phyloP scores from a whole-genome alignment of 2,329 filamentous ascomycete species.

The Alternaria gansuensis region DNA sequence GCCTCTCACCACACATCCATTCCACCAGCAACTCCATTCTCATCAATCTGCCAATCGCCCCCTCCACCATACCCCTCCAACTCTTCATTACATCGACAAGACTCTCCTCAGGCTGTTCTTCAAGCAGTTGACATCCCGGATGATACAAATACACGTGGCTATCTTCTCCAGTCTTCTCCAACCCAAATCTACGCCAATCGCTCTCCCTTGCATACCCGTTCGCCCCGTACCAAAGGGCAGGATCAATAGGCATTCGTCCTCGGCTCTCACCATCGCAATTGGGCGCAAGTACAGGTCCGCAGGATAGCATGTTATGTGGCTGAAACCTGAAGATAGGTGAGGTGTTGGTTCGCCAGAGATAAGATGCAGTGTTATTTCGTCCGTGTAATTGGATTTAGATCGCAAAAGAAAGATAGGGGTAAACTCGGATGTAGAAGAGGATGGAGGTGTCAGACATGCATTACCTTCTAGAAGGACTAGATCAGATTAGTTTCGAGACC shows the following conservation, averaged over 20 bases:
- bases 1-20: constrained; percentile 34
- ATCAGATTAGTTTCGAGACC: too few relatives aligned
- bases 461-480: too few relatives aligned
- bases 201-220: constrained; percentile 28
- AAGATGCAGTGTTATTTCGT: background rate
- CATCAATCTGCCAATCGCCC: constrained; percentile 31
- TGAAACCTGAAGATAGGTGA: background rate
- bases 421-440: background rate
- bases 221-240: constrained; percentile 30
- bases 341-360: background rate
- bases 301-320: constrained; percentile 13
- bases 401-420: constrained; percentile 20
- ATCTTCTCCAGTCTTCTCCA: constrained; percentile 7
- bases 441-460: too few relatives aligned
- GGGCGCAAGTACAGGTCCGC: constrained; percentile 28
- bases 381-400: constrained; percentile 8
- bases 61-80: constrained; percentile 33
- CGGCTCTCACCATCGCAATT: constrained; percentile 10
- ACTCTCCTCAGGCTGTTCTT: constrained; percentile 17
- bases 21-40: constrained; percentile 27
- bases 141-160: constrained; percentile 24
- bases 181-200: constrained; percentile 26
- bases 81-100: constrained; percentile 26
- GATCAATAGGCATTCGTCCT: constrained; percentile 25
- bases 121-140: constrained; percentile 21